phyloP scores from a whole-genome alignment of 169 alveolate genomes.

The Plasmodium vivax region DNA sequence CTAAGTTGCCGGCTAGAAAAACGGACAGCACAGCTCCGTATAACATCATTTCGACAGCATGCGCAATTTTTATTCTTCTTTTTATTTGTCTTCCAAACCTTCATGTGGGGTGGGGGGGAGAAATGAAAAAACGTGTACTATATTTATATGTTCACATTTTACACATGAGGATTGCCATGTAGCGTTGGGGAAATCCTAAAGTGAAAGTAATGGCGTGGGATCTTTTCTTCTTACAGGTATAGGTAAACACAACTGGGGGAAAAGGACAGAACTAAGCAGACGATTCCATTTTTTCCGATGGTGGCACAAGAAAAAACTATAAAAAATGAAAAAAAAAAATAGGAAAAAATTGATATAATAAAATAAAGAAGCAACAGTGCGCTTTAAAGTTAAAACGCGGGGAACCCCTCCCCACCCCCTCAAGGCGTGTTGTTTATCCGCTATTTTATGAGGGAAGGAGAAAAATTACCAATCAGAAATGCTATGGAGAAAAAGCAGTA shows the following conservation, averaged over 20 bases:
- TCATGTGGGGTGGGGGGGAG: background rate
- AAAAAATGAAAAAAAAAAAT: background rate
- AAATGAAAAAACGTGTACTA: conserved; percentile 1
- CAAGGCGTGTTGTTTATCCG: background rate
- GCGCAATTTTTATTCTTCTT: conserved; percentile 13
- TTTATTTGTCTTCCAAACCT: conserved; percentile 49
- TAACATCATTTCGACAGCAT: conserved; percentile 58
- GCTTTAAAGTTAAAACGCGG: background rate
- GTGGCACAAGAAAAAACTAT: conserved; percentile 46
- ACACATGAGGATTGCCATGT: background rate
- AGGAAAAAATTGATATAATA: background rate
- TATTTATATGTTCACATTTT: background rate
- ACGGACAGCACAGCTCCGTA: conserved; percentile 54
- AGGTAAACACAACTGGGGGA: conserved; percentile 59
- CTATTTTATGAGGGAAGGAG: background rate
- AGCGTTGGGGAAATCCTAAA: background rate
- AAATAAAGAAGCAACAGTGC: background rate
- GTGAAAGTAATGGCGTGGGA: background rate
- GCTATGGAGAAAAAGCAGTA: conserved; percentile 33
- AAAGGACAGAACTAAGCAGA: conserved; percentile 48
- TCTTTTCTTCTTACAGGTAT: conserved; percentile 29
- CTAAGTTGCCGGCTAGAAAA: conserved; percentile 36
- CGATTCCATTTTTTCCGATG: conserved; percentile 41
- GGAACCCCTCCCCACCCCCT: background rate
- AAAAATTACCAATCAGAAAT: conserved; percentile 20